Evolutionary conservation across 768 basidiomycete genomes (phyloP), one percentile per base, ranked within the genome.

Genomic region (Pleurotus cornucopiae): DNA sequence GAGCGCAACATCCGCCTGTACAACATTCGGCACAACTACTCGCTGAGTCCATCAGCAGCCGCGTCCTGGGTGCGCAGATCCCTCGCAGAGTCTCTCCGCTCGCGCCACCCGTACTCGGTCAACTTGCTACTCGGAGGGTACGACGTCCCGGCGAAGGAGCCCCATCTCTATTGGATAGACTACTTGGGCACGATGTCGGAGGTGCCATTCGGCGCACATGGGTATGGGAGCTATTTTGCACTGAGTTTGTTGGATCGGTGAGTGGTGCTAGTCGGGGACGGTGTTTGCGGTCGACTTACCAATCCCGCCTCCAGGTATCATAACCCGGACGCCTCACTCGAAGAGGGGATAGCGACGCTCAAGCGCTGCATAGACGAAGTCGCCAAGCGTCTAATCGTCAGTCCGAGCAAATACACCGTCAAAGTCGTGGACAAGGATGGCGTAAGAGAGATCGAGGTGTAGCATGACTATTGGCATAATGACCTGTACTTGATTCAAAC

Each of bases 1-100:
- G 94, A 98, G 67, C 87, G 96, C 59, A 98, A 97, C 76, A 84
- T 99, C 61, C 88, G 96, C 46, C 77, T 99, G 47, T 95, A 96
- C 74, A 92, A 97, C 65, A 98, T 98, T 66, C 88, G 96, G 64
- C 89, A 98, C 73, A 79, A 88, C 68, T 87, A 91, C 69, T 81
- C 92, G 11, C 88, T 98, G 44, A 88, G 91, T 44, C 96, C 97
- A 2, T 79, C 87, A 9, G 88, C 95, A 5, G 94, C 95, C 14
- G 92, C 96, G 5, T 85, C 95, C 4, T 99, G 96, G 95, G 91
- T 97, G 64, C 89, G 97, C 21, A 85, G 91, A 58, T 80, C 88
- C 12, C 80, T 99, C 18, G 96, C 97, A 34, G 84, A 91, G 47
- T 92, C 91, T 0, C 73, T 98, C 6, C 89, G 97, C 47, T 94